Evolutionary conservation across 2,329 filamentous ascomycete genomes (phyloP), one percentile per base, ranked within the genome.

Genomic region (Botrytis paeoniae): DNA sequence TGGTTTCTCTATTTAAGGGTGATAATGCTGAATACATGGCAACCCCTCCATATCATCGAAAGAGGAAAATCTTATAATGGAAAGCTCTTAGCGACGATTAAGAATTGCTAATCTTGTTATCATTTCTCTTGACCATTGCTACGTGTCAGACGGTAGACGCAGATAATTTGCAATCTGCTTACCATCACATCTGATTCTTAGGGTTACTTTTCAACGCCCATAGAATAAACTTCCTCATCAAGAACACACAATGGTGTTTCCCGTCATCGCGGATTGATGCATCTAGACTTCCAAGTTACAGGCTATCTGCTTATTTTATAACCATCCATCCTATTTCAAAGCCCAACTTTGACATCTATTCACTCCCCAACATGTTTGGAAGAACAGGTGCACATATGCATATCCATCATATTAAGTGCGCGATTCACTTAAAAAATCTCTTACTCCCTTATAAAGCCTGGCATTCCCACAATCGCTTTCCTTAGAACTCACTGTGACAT

Each of bases 391-490:
- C 14, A 29, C 14, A 0, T 18, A 7, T 54, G 5, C 7, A 0
- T 29, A 1, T 54, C 7, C 51, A 54, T 29, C 1, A 29, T 16
- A 29, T 29, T 3, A 16, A 29, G 5, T 18, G 5, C 4, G 1
- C 3, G 2, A 18, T 54, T 54, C 5, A 54, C n/a, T 54, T 29
- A 1, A 5, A 4, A 54, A 54, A 48, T 10, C 25, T 3, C 0
- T 1, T 29, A 0, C 12, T 0, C 5, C 18, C 25, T n/a, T 10
- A n/a, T n/a, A 0, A 4, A n/a, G 2, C 5, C 10, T 6, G 14
- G 51, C 6, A 3, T 16, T 29, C 3, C 2, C 14, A 8, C 0
- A 18, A 29, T 54, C 1, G 2, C 6, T 29, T 54, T 54, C 12
- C 3, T 29, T 8, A 29, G n/a, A 9, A 9, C 4, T 2, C 14